A percentile compares a stretch with the other conserved stretches of the same genome.
Conservation (phyloP, 768 basidiomycete genomes). For the Leccinum boreale region DNA sequence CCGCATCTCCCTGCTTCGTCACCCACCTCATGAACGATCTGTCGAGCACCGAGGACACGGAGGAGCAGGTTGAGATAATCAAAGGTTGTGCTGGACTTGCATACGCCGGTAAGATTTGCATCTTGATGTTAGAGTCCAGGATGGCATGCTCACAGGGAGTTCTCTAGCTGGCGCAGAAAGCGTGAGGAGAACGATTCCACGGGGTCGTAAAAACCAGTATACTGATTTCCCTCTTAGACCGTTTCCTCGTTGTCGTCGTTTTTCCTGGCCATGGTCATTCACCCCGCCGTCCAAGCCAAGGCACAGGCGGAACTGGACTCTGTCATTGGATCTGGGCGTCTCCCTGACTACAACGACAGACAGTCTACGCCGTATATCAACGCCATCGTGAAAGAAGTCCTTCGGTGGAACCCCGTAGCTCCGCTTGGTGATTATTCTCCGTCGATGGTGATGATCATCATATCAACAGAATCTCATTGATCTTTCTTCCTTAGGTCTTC, state of each 20-base stretch:
- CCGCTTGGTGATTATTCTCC: constrained; percentile 29
- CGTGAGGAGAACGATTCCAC: constrained; percentile 5
- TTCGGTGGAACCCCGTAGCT: constrained; percentile 33
- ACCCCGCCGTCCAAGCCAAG: constrained; percentile 28
- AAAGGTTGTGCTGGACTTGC: constrained; percentile 45
- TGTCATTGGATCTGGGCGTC: constrained; percentile 26
- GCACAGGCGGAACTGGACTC: constrained; percentile 29
- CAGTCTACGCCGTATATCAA: constrained; percentile 24
- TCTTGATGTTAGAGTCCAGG: not conserved
- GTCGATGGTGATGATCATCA: not conserved
- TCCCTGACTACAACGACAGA: constrained; percentile 32
- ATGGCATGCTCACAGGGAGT: constrained; percentile 1
- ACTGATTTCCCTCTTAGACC: constrained; percentile 16
- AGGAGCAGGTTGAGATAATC: constrained; percentile 32
- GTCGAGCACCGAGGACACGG: constrained; percentile 1
- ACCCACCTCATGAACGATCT: constrained; percentile 26
- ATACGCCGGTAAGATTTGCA: constrained; percentile 38
- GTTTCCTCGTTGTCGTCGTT: constrained; percentile 31
- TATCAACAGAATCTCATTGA: constrained; percentile 8
- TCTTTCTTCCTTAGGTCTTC: constrained; percentile 22
- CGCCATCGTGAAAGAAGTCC: constrained; percentile 30
- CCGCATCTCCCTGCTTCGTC: constrained; percentile 32
- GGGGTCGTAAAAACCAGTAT: not conserved
- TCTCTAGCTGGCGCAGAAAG: constrained; percentile 40
- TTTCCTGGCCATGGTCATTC: constrained; percentile 30